Base-by-base conservation (phyloP, 148 eudicot genomes). In the Simmondsia chinensis region DNA sequence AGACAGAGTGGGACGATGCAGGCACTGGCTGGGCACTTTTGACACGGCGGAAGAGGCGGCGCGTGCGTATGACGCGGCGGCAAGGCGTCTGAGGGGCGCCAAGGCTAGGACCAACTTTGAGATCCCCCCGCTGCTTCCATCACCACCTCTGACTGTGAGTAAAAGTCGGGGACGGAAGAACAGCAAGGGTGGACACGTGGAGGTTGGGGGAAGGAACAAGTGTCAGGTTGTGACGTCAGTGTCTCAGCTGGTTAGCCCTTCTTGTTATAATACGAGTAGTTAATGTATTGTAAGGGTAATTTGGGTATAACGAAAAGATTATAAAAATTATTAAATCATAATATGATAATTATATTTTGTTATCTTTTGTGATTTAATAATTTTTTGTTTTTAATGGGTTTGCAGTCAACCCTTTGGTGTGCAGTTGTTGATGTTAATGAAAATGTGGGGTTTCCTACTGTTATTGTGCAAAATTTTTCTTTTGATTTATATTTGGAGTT, bases 1-100 rank as follows among this genome's bases (percentile, higher is more conserved):
- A 1, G 96, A 87, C 72, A 54, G 88, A 0, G 70, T 87, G 1
- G 96, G 96, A 19, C 66, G 72, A 63, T 82, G 96, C 54, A 31
- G 96, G 1, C 96, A 82, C 63, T 87, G 96, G 96, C 77, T 87
- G 0, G 96, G 96, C 5, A 87, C 96, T 1, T 87, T 87, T 48
- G 87, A 87, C 66, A 76, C 96, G 2, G 57, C 94, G 0, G 94
- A 83, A 44, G 94, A 83, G 20, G 94, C 87, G 2, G 94, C 94
- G 29, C 77, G 87, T 12, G 93, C 96, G 0, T 87, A 87, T 25
- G 96, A 87, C 41, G 53, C 94, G 3, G 96, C 87, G 1, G 96
- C 96, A 0, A 46, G 96, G 39, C 46, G 82, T 32, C 75, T 87
- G 6, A 46, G 85, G 0, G 96, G 96, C 0, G 43, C 88, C 0